These are phyloP conservation scores for Erysiphe neolycopersici DNA, from an alignment of 2,329 filamentous ascomycete species.

Conservation along the genomic window DNA sequence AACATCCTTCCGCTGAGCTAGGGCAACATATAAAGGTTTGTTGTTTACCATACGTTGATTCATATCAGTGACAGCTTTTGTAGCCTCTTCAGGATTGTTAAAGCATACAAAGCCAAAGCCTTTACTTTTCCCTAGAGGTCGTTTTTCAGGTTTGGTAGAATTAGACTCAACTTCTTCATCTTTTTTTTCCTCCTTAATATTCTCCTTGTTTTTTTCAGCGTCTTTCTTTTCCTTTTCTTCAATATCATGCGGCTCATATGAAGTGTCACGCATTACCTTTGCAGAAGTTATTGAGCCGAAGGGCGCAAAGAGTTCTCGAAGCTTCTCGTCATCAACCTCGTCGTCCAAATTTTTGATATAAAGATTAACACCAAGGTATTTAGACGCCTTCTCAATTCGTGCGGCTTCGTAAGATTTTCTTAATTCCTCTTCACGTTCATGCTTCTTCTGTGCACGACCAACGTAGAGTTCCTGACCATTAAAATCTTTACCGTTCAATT, in stretches of 20 bases:
- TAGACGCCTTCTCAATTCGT: slow-evolving; percentile 91
- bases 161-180: slow-evolving; percentile 21
- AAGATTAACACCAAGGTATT: slow-evolving; percentile 97
- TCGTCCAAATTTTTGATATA: slow-evolving; percentile 99
- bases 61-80: slow-evolving; percentile 97
- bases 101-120: slow-evolving; percentile 99
- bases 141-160: slow-evolving; percentile 26
- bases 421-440: slow-evolving; percentile 97
- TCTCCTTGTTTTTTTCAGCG: slow-evolving; percentile 25
- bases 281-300: slow-evolving; percentile 93
- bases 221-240: slow-evolving; percentile 20
- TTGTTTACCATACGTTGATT: slow-evolving; percentile 96
- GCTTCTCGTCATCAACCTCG: slow-evolving; percentile 91
- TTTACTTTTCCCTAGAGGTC: slow-evolving; percentile 82
- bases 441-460: slow-evolving; percentile 98
- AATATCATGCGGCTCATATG: slow-evolving; percentile 22
- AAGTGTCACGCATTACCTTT: slow-evolving; percentile 91
- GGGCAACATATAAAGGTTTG: slow-evolving; percentile 93
- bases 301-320: slow-evolving; percentile 73
- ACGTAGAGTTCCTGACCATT: slow-evolving; percentile 91
- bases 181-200: slow-evolving; percentile 20
- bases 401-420: slow-evolving; percentile 97
- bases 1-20: slow-evolving; percentile 98
- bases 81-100: slow-evolving; percentile 95
- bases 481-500: slow-evolving; percentile 78